Percentiles rank a stretch among this genome's conserved stretches.
phyloP scores from a whole-genome alignment of 1,284 basidiomycete genomes.

The Coniophora puteana region DNA sequence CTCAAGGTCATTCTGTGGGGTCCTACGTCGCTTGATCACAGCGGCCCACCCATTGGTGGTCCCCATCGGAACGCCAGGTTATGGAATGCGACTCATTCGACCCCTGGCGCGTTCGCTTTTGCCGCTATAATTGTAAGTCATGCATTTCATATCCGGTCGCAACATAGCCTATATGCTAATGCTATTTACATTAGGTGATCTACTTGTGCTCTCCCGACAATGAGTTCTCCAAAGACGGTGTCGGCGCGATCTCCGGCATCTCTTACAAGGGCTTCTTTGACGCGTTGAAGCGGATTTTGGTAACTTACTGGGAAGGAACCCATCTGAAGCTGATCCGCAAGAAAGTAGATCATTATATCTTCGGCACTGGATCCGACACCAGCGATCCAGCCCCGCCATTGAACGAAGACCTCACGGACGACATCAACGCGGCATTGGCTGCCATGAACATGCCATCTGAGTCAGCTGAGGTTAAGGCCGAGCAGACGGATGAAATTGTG shows the following conservation, averaged over 20 bases:
- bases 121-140: slow-evolving; percentile 1
- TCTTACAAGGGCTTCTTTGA: background rate
- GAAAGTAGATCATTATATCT: too few species aligned
- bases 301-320: slow-evolving; percentile 6
- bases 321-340: too few species aligned
- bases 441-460: background rate
- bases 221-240: background rate
- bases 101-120: slow-evolving; percentile 3
- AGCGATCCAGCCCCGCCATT: background rate
- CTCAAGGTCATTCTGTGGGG: background rate
- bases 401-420: background rate
- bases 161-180: background rate
- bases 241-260: background rate
- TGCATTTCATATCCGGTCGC: background rate
- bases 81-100: background rate
- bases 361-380: too few species aligned
- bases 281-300: background rate
- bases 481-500: too few species aligned
- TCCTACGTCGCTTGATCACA: too few species aligned
- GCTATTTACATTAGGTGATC: background rate
- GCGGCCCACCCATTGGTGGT: too few species aligned
- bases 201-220: slow-evolving; percentile 2
- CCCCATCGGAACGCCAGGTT: slow-evolving; percentile 1
- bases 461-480: too few species aligned
- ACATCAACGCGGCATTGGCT: background rate